Base-by-base conservation (phyloP, 176 grass and related monocot genomes). In the Paspalum vaginatum region DNA sequence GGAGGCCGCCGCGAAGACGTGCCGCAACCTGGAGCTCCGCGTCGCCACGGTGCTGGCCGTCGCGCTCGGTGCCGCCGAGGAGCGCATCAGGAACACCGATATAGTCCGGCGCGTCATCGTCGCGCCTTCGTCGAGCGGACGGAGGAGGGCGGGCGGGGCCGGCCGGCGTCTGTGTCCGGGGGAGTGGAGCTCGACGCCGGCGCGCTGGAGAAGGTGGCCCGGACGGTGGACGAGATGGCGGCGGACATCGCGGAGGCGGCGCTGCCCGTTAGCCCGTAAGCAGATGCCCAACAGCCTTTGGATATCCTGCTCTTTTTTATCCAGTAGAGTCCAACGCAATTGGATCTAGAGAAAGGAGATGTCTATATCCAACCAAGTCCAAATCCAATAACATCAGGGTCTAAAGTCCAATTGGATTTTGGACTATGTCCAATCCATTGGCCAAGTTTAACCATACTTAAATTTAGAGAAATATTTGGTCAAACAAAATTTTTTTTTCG, bases 241-340 rank as follows among this genome's bases (percentile, higher is more conserved):
- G 89, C 84, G 7, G 94, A 97, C 82, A 88, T 92, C 14, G 90
- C 87, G 38, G 91, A 92, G 83, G 89, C 73, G 60, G 59, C 84
- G 10, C 82, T 94, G 17, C 67, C 89, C 0, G 84, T 94, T n/a
- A n/a, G n/a, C n/a, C n/a, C n/a, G n/a, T n/a, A n/a, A n/a, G n/a
- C n/a, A n/a, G n/a, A n/a, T n/a, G n/a, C n/a, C n/a, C n/a, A n/a
- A n/a, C n/a, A n/a, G n/a, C n/a, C n/a, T n/a, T n/a, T n/a, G n/a
- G n/a, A n/a, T n/a, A n/a, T n/a, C n/a, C n/a, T n/a, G n/a, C n/a
- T n/a, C n/a, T n/a, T n/a, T n/a, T n/a, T n/a, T n/a, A n/a, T n/a
- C n/a, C n/a, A n/a, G n/a, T n/a, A n/a, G n/a, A n/a, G n/a, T n/a
- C n/a, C n/a, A n/a, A n/a, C n/a, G n/a, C n/a, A n/a, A n/a, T n/a